Evolutionary conservation across 768 basidiomycete genomes (phyloP), one percentile per base, ranked within the genome.

Genomic region (Wakefieldia striispora): DNA sequence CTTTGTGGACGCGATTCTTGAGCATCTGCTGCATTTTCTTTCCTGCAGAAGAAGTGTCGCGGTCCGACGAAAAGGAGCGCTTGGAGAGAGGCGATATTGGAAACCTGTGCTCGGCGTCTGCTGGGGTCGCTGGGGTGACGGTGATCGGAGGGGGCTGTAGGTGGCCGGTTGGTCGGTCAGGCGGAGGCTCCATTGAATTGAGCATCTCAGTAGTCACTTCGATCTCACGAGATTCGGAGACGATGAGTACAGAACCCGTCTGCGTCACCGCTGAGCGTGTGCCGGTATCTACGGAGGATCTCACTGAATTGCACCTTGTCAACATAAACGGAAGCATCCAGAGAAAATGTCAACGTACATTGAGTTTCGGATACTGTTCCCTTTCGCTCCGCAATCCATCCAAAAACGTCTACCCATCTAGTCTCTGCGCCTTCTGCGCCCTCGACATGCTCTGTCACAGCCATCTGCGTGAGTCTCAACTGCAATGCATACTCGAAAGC

Each of bases 401-500:
- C 72, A 65, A 95, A 95, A 8, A 92, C 77, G 23, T 92, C 91
- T 14, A 92, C 73, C 81, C 92, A 94, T 49, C 82, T 84, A 16
- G 72, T 70, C 53, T 88, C 84, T 0, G 93, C 94, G 35, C 83
- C 81, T 58, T 95, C 91, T 0, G 92, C 78, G 0, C 97, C 95
- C 33, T 93, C 86, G 16, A 88, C 78, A 31, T 85, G 79, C 69
- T 98, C 97, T 16, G 79, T 77, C 42, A 97, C 70, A 6, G 85
- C 82, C 41, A 87, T 83, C 61, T 90, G 85, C 0, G 93, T 89
- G 79, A 95, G 89, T 26, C 93, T 76, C 27, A 97, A 67, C 66
- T 97, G 88, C 39, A 97, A 71, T 17, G 88, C 84, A 45, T 86
- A 76, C 60, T 89, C 89, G 54, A 97, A 88, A 11, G 75, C 60